Evolutionary conservation across 176 grass and related monocot genomes (phyloP).

Genomic region (Oryza meridionalis): DNA sequence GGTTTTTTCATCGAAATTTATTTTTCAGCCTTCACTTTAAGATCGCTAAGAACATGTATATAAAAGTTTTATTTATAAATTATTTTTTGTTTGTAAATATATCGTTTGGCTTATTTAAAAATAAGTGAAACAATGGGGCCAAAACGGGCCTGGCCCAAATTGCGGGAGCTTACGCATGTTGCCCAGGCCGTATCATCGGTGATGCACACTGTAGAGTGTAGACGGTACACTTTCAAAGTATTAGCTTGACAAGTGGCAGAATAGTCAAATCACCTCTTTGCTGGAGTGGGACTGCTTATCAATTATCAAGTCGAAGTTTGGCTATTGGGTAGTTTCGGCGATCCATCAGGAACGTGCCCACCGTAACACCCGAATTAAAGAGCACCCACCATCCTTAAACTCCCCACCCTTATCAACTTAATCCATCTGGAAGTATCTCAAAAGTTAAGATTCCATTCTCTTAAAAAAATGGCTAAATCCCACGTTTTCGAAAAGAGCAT

Average conservation of each 20-base stretch:
- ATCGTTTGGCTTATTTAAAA: too few species aligned
- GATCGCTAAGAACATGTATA: too few species aligned
- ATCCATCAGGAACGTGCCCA: not conserved
- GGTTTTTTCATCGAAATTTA: too few species aligned
- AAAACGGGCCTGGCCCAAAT: not conserved
- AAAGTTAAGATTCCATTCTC: not conserved
- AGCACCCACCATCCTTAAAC: not conserved
- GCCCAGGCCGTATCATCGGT: not conserved
- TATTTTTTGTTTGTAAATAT: too few species aligned
- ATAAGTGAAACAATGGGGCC: too few species aligned
- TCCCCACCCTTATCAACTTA: not conserved
- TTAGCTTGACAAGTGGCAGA: not conserved
- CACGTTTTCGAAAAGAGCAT: not conserved
- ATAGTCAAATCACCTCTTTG: not conserved
- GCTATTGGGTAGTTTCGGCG: not conserved
- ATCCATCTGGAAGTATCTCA: not conserved
- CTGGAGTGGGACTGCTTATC: not conserved
- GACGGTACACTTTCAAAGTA: not conserved
- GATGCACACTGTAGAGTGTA: not conserved
- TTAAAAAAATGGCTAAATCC: not conserved
- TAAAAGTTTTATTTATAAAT: too few species aligned
- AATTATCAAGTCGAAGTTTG: not conserved
- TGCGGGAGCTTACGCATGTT: not conserved
- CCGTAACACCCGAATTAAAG: not conserved
- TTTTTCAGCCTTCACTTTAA: too few species aligned